Conservation (phyloP, 371 early-diverging fungal genomes). For the Dichotomocladium elegans region DNA sequence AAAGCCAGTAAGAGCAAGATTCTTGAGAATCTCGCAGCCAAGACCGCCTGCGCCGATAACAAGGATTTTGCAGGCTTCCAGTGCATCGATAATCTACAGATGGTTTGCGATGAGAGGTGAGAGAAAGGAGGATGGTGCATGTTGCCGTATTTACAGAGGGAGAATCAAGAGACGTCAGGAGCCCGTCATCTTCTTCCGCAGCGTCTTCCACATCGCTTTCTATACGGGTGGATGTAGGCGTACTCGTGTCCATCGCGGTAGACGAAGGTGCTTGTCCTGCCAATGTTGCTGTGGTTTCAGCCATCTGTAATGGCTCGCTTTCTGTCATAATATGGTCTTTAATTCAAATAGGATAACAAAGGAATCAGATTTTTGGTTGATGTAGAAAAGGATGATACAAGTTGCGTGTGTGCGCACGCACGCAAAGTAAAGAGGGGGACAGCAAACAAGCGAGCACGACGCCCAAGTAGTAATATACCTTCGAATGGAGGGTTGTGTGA, state of each 20-base stretch:
- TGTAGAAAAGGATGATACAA: background rate
- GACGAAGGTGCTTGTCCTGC: too few species aligned
- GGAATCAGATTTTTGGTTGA: background rate
- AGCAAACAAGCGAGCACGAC: background rate
- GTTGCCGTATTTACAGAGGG: background rate
- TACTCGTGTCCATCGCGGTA: background rate
- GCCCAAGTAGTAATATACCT: background rate
- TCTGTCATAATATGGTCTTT: too few species aligned
- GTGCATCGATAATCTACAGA: conserved; percentile 19
- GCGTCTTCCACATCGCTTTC: background rate
- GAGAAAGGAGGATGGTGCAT: background rate
- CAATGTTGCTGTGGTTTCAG: background rate
- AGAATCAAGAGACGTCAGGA: conserved; percentile 8
- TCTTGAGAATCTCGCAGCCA: conserved; percentile 98
- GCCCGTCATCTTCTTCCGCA: conserved; percentile 5
- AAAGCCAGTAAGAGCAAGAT: conserved; percentile 89
- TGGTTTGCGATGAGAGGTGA: background rate
- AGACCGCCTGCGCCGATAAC: conserved; percentile 97
- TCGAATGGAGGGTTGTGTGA: conserved; percentile 2
- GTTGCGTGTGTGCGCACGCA: too few species aligned
- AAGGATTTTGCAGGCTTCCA: conserved; percentile 52
- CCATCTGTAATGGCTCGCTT: too few species aligned
- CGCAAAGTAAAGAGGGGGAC: background rate
- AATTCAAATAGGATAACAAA: too few species aligned
- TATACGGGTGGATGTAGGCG: background rate